Conservation (phyloP, 192 early-diverging fungal genomes). For the Backusella westeae region DNA sequence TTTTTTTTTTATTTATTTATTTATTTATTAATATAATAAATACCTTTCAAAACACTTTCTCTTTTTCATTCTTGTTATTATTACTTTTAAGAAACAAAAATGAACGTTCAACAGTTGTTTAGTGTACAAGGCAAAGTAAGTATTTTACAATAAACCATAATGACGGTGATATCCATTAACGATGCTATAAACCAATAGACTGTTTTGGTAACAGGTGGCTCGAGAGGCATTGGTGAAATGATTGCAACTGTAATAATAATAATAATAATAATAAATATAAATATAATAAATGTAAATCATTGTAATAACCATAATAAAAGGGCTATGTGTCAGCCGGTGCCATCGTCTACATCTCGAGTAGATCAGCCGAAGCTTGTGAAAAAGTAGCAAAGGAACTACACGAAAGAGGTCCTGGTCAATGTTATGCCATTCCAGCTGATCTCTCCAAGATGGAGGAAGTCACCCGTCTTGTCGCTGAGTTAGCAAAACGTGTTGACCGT, state of each 20-base stretch:
- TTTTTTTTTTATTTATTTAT: neutral
- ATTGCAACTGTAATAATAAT: conserved; percentile 42
- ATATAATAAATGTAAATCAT: neutral
- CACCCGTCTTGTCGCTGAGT: conserved; percentile 50
- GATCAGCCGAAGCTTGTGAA: conserved; percentile 63
- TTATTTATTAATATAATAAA: neutral
- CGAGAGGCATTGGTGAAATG: conserved; percentile 56
- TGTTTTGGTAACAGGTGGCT: conserved; percentile 79
- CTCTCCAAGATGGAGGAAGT: conserved; percentile 60
- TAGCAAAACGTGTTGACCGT: conserved; percentile 59
- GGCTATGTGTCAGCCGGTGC: conserved; percentile 86
- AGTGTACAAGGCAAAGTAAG: conserved; percentile 68
- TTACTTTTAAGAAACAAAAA: neutral
- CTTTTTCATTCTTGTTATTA: too few relatives aligned
- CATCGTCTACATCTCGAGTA: conserved; percentile 87
- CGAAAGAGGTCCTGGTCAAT: conserved; percentile 64
- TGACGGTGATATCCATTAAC: too few relatives aligned
- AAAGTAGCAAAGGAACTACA: conserved; percentile 65
- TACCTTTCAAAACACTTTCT: neutral
- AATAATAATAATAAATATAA: neutral
- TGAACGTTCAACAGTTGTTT: conserved; percentile 43
- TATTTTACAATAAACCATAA: neutral
- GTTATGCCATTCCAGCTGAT: conserved; percentile 72
- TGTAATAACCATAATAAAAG: conserved; percentile 8
- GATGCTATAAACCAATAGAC: conserved; percentile 48